phyloP scores from a whole-genome alignment of 345 rosid species.

The Kandelia obovata region DNA sequence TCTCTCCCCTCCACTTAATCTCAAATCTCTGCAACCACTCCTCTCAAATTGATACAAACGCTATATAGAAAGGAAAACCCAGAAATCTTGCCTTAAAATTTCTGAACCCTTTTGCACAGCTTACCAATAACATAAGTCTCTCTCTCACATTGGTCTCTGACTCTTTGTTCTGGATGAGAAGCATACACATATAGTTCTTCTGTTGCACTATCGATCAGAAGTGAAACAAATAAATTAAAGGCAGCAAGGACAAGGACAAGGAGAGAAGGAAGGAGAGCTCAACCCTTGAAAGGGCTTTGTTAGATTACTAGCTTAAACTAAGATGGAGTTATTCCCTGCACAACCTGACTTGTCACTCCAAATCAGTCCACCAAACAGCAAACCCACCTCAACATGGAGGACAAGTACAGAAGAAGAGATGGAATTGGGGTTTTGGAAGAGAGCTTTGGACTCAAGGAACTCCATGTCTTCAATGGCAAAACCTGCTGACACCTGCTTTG shows the following conservation, averaged over 20 bases:
- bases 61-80: conserved; percentile 2
- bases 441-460: conserved; percentile 52
- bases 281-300: not conserved
- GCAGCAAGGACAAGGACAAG: not conserved
- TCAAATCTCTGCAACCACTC: conserved; percentile 55
- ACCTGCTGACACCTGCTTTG: conserved; percentile 36
- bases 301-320: not conserved
- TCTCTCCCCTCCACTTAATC: conserved; percentile 41
- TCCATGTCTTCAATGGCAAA: conserved; percentile 50
- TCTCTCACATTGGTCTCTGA: not conserved
- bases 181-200: not conserved
- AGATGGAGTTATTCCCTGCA: conserved; percentile 79
- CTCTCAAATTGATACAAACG: conserved; percentile 24
- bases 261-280: not conserved
- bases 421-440: conserved; percentile 55
- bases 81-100: conserved; percentile 19
- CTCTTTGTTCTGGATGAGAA: not conserved
- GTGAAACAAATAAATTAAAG: not conserved
- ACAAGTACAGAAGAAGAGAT: conserved; percentile 43
- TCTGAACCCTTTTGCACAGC: conserved; percentile 19
- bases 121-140: conserved; percentile 12
- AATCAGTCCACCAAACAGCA: conserved; percentile 67
- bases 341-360: conserved; percentile 75
- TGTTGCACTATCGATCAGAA: not conserved
- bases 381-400: conserved; percentile 61